Percentiles rank a stretch among this genome's conserved stretches.
phyloP scores from a whole-genome alignment of 768 basidiomycete species.

The Rhodotorula graminis region DNA sequence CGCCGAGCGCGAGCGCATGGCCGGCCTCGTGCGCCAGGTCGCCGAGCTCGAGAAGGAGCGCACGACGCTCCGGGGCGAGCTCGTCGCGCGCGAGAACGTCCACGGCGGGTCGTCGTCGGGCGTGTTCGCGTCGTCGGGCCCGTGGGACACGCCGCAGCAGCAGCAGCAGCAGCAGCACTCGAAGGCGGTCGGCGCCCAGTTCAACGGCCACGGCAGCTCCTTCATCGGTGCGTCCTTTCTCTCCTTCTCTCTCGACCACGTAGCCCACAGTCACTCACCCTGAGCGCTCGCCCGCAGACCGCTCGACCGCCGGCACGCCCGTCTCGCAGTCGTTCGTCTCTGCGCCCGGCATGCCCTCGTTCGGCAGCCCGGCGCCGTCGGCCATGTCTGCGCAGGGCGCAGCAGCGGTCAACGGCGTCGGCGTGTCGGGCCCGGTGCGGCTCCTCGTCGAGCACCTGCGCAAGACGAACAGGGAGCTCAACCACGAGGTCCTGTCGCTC shows the following conservation, averaged over 20 bases:
- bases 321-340: background rate
- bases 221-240: background rate
- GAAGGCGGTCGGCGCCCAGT: background rate
- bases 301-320: background rate
- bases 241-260: background rate
- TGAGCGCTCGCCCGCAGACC: background rate
- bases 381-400: background rate
- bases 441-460: conserved; percentile 7
- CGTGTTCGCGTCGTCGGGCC: no score
- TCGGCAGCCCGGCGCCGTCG: background rate
- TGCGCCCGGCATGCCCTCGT: background rate
- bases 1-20: background rate
- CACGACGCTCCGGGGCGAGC: background rate
- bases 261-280: background rate
- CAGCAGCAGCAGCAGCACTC: background rate
- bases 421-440: background rate
- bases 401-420: background rate
- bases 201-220: background rate
- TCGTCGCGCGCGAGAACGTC: background rate
- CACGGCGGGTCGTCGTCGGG: background rate
- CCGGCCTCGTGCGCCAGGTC: background rate
- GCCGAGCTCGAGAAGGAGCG: background rate
- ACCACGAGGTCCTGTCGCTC: background rate
- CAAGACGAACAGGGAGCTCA: background rate
- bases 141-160: no score